These are phyloP conservation scores for Porphyrellus cyaneotinctus DNA, from an alignment of 768 basidiomycete genomes.

Conservation along the genomic window DNA sequence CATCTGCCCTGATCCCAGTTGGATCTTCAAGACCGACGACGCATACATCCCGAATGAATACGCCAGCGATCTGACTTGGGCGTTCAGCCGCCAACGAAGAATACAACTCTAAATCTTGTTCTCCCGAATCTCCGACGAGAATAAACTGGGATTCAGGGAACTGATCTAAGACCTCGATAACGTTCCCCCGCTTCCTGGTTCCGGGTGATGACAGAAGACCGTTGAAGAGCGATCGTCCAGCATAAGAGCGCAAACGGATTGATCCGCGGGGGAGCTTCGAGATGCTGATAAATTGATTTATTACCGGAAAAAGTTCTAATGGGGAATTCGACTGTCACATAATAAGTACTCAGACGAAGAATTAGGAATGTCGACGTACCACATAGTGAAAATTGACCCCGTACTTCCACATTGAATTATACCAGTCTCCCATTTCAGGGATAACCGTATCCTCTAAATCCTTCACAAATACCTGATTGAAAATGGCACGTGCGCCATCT, in stretches of 20 bases:
- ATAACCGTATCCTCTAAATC: conserved; percentile 76
- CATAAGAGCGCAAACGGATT: conserved; percentile 79
- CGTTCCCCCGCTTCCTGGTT: conserved; percentile 73
- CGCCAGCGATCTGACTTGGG: conserved; percentile 64
- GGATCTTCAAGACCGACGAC: conserved; percentile 52
- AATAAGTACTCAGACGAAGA: background rate
- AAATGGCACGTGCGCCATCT: conserved; percentile 74
- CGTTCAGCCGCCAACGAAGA: conserved; percentile 66
- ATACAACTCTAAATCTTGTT: conserved; percentile 94
- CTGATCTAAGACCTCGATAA: conserved; percentile 71
- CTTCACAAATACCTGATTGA: conserved; percentile 89
- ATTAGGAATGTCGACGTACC: conserved; percentile 42
- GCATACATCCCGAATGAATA: conserved; percentile 81
- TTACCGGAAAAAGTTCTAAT: conserved; percentile 74
- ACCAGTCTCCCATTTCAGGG: conserved; percentile 81
- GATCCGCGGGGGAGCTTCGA: conserved; percentile 72
- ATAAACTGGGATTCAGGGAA: conserved; percentile 77
- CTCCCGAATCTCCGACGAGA: conserved; percentile 88
- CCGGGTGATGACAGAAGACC: conserved; percentile 81
- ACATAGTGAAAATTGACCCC: conserved; percentile 89
- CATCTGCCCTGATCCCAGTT: conserved; percentile 40
- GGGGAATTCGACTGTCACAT: conserved; percentile 78
- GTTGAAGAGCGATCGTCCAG: conserved; percentile 76
- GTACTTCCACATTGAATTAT: conserved; percentile 56
- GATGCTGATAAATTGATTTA: conserved; percentile 70